Base-by-base conservation (phyloP, 768 basidiomycete species). In the Kondoa subrosea region DNA sequence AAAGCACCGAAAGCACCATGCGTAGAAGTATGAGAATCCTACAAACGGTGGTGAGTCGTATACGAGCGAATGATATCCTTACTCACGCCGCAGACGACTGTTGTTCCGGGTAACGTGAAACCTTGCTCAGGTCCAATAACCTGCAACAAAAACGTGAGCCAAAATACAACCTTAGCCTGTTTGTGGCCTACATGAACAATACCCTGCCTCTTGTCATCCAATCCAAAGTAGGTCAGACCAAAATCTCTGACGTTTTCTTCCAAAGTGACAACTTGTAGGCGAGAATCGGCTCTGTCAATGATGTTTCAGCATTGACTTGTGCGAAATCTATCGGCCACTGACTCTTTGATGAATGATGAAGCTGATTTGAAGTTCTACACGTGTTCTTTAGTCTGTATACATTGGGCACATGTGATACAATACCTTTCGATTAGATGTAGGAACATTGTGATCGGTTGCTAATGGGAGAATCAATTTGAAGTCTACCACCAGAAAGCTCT, bases 121-220 rank as follows among this genome's bases (percentile, higher is more conserved):
- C 90, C 90, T 80, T 92, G 90, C 76, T 92, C 90, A 63, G 90
- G 90, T 58, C 89, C 90, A 74, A 92, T 92, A 71, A 92, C 81
- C 77, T 92, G 88, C 4, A 89, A 87, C 71, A 87, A 89, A 68
- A 85, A 87, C 87, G 70, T 32, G 65, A n/a, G 57, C 56, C 64
- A 29, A 30, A 77, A 27, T 25, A 25, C 30, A n/a, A 14, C 32
- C 67, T 32, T 2, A 0, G 63, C n/a, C 31, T 14, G 34, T 64
- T n/a, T 34, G 15, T 0, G 29, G 64, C 72, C 34, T 21, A 74
- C 74, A 69, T 75, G 74, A 21, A 75, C 74, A 77, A 70, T 73
- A 85, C 89, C 89, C 80, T 92, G 89, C 69, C 90, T 83, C 67
- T 87, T 83, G 76, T 92, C 90, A 50, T 84, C 85, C 85, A 92